Base-by-base conservation (phyloP, 495 filamentous ascomycete genomes). In the Chaetomium fimeti region DNA sequence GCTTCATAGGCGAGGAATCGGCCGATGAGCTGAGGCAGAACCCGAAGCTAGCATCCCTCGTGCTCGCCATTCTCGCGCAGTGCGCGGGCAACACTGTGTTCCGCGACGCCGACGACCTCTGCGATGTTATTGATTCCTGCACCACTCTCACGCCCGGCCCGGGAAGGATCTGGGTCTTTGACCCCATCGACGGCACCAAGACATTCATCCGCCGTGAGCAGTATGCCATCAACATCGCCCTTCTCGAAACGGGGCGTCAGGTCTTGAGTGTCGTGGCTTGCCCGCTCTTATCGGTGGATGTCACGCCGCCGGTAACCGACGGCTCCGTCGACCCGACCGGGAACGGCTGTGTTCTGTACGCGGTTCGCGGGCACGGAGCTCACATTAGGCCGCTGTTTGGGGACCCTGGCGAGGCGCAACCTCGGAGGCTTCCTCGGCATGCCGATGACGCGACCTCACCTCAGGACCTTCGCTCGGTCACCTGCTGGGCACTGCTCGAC, bases 161-260 rank as follows among this genome's bases (percentile, higher is more conserved):
- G 5, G 25, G 25, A 1, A 51, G 57, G 42, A 76, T 82, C 1
- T 91, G 87, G 87, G 84, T 88, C 4, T 81, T 91, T 40, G 88
- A 91, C 69, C 88, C 88, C 0, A 88, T 91, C 52, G 88, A 91
- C 64, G 88, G 88, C 27, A 91, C 88, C 0, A 83, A 82, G 43
- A 87, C 85, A 3, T 91, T 87, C 60, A 81, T 91, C 16, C 73
- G 73, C 9, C 82, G 83, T 42, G 76, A 87, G 68, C 86, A 89
- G 66, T 91, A 89, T 62, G 80, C 77, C 29, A 78, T 82, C 61
- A 82, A 82, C 57, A 68, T 81, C 6, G 78, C 78, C 22, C 74
- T 81, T 6, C 51, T 82, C 2, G 66, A 73, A 25, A 74, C 63
- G 4, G 73, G 74, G 20, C 66, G 64, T 15, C 77, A 82, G 63